Evolutionary conservation across 2,329 filamentous ascomycete genomes (phyloP).

Genomic region (Aspergillus latus): DNA sequence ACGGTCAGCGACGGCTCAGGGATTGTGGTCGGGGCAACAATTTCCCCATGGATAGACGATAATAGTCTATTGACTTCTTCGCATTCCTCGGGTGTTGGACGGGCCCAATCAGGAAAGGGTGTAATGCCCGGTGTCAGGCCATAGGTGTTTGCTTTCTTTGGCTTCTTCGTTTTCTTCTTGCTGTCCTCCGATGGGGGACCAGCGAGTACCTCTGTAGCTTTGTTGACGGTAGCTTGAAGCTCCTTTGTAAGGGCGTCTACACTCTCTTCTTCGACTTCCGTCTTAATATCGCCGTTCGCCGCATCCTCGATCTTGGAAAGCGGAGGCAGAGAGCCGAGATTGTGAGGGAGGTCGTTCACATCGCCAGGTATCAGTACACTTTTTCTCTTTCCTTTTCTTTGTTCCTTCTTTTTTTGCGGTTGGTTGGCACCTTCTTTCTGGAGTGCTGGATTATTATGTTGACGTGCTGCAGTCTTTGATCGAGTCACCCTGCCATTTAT

Average conservation of each 20-base stretch:
- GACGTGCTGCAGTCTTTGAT: not conserved
- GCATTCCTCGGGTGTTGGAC: slow-evolving; percentile 68
- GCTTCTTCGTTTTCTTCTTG: slow-evolving; percentile 6
- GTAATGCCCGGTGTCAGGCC: slow-evolving; percentile 54
- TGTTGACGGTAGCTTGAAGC: slow-evolving; percentile 22
- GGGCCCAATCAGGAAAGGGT: slow-evolving; percentile 67
- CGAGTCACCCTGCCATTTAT: slow-evolving; percentile 1
- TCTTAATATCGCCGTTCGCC: not conserved
- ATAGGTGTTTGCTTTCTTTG: slow-evolving; percentile 42
- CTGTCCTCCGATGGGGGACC: not conserved
- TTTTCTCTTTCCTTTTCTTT: slow-evolving; percentile 15
- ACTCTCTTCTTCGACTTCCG: slow-evolving; percentile 18
- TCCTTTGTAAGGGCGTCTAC: slow-evolving; percentile 9
- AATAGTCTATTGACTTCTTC: slow-evolving; percentile 67
- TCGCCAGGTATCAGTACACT: slow-evolving; percentile 8
- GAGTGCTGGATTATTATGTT: slow-evolving; percentile 12
- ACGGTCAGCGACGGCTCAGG: slow-evolving; percentile 68
- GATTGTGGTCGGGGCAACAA: slow-evolving; percentile 64
- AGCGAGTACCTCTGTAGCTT: slow-evolving; percentile 16
- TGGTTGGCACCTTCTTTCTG: slow-evolving; percentile 30
- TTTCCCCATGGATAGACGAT: slow-evolving; percentile 63
- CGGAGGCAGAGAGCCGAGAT: slow-evolving; percentile 45
- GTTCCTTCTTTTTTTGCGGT: slow-evolving; percentile 27
- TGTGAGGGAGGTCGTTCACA: slow-evolving; percentile 56
- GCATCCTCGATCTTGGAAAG: not conserved